Conservation (phyloP, 140 eudicot genomes). For the Oenanthe javanica region DNA sequence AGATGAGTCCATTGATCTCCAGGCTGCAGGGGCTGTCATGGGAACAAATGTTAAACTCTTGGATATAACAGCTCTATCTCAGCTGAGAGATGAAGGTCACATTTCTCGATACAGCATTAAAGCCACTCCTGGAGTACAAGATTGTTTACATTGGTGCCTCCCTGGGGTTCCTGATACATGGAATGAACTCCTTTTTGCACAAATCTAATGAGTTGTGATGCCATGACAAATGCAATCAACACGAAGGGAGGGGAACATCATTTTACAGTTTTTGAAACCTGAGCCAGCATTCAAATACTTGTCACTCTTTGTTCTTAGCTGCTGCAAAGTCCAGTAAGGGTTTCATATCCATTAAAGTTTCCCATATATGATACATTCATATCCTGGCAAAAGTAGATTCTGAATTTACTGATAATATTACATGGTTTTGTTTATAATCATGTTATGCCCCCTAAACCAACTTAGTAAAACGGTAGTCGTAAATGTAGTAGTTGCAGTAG, state of each 20-base stretch:
- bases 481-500: not conserved
- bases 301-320: not conserved
- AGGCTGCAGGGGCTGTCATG: conserved; percentile 57
- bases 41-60: conserved; percentile 56
- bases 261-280: not conserved
- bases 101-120: conserved; percentile 49
- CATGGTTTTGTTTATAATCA: not conserved
- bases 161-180: conserved; percentile 85
- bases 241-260: not conserved
- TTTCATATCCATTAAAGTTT: not conserved
- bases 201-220: conserved; percentile 18
- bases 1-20: conserved; percentile 56
- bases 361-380: not conserved
- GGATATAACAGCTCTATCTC: conserved; percentile 76
- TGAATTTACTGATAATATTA: not conserved
- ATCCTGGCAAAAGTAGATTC: not conserved
- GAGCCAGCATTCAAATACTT: not conserved
- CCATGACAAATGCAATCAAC: not conserved
- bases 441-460: not conserved
- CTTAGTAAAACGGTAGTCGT: not conserved
- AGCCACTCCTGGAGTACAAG: conserved; percentile 57
- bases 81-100: conserved; percentile 76
- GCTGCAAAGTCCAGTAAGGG: not conserved
- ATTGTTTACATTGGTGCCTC: conserved; percentile 94
- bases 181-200: conserved; percentile 75